Evolutionary conservation across 2,329 filamentous ascomycete species (phyloP), one percentile per base, ranked within the genome.

Genomic region (Aspergillus ibericus): DNA sequence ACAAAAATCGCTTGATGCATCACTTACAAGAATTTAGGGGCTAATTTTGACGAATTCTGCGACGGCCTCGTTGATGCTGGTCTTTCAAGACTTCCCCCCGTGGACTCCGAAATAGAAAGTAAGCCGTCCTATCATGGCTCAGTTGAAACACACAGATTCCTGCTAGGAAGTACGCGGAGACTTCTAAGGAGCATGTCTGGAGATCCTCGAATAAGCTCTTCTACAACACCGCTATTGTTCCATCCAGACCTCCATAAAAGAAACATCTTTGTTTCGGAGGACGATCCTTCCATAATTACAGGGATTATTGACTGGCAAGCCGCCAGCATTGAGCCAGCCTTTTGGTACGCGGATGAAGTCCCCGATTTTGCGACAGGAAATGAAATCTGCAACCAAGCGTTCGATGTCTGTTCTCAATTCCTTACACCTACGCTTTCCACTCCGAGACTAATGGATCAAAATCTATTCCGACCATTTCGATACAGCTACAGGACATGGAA

Each of bases 281-380:
- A 75, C 8, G 68, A 79, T 53, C 73, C 77, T 13, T 70, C 70
- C 25, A 55, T 68, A 18, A 65, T 80, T 5, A 72, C 75, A 5
- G 70, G 67, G 12, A 73, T 80, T 15, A 76, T 80, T 15, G 77
- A 80, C 60, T 80, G 75, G 77, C 76, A 80, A 63, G 74, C 71
- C 1, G 61, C 70, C 42, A 73, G 70, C 61, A 69, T 79, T 54
- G 74, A 78, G 57, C 75, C 75, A 51, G 70, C 72, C 36, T 78
- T 78, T 58, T 73, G 69, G 66, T 75, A 78, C 61, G 63, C 72
- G 58, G 67, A 76, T 59, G 69, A 72, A 16, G 60, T 69, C 10
- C 76, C 77, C 29, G 77, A 80, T 66, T 78, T 80, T 65, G 70
- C 74, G 46, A 68, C 62, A 62, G 56, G 22, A 53, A 68, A 68